A percentile compares a stretch with the other conserved stretches of the same genome.
Conservation (phyloP, 208 protist genomes). For the Entamoeba invadens region DNA sequence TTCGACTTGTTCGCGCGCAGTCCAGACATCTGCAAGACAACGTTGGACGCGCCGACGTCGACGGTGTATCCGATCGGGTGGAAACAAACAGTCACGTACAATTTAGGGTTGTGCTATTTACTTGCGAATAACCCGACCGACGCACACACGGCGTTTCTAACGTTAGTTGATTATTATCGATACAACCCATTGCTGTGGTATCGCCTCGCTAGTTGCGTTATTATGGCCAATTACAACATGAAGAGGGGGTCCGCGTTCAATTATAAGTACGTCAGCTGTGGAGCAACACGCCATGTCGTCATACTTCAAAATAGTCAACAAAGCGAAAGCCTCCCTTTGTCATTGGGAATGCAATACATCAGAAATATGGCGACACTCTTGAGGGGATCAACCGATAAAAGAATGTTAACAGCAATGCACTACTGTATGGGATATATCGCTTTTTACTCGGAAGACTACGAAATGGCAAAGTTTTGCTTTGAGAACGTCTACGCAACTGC, state of each 20-base stretch:
- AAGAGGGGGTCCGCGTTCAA: not conserved
- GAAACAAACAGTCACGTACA: not conserved
- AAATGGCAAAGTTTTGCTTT: not conserved
- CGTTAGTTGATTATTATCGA: not conserved
- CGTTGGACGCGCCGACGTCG: not conserved
- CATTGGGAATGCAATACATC: not conserved
- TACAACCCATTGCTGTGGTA: not conserved
- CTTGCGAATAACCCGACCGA: not conserved
- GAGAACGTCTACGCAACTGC: not conserved
- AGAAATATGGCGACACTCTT: not conserved
- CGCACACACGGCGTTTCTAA: not conserved
- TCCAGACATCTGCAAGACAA: not conserved
- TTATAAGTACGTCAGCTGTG: not conserved
- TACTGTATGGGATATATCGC: not conserved
- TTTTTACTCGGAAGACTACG: not conserved
- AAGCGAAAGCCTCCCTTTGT: not conserved
- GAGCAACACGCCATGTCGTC: not conserved
- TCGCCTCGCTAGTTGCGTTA: not conserved
- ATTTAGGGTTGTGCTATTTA: not conserved
- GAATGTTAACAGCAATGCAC: not conserved
- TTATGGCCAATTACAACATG: not conserved
- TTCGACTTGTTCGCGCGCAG: not conserved
- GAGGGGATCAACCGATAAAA: not conserved
- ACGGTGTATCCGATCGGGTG: not conserved
- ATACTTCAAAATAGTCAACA: not conserved